A percentile compares a stretch with the other conserved stretches of the same genome.
These are phyloP conservation scores for Phlebiopsis flavidoalba DNA, from an alignment of 768 basidiomycete species.

Conservation along the genomic window DNA sequence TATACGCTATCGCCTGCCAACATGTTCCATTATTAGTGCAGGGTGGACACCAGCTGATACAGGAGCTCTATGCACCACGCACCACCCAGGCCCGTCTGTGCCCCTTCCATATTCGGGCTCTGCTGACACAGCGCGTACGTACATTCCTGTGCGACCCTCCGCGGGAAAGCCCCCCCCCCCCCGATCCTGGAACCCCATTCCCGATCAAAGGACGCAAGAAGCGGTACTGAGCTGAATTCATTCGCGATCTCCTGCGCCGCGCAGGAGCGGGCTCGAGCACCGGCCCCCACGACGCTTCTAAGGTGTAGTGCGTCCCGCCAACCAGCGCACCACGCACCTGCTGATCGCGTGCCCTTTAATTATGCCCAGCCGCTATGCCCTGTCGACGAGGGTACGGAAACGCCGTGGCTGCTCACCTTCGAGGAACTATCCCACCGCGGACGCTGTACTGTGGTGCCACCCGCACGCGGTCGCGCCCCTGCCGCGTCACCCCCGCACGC, in stretches of 20 bases:
- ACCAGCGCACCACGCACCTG: neutral
- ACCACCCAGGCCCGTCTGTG: constrained; percentile 58
- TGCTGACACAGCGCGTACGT: constrained; percentile 83
- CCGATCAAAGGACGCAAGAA: constrained; percentile 84
- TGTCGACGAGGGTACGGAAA: constrained; percentile 84
- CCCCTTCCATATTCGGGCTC: constrained; percentile 92
- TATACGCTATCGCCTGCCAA: constrained; percentile 23
- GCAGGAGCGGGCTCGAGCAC: constrained; percentile 68
- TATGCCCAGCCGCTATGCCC: constrained; percentile 58
- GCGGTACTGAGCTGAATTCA: constrained; percentile 75
- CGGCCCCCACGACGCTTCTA: constrained; percentile 44
- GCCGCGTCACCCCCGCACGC: constrained; percentile 55
- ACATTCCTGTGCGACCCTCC: constrained; percentile 80
- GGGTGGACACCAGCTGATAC: neutral
- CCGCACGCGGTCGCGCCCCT: constrained; percentile 69
- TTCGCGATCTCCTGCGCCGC: constrained; percentile 66
- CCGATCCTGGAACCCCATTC: constrained; percentile 76
- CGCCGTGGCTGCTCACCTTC: constrained; percentile 71
- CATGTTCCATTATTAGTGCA: too few relatives aligned
- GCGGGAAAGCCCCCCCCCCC: constrained; percentile 84
- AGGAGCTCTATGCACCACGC: neutral
- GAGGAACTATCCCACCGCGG: constrained; percentile 88
- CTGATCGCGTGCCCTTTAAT: too few relatives aligned
- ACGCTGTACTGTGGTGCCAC: constrained; percentile 70
- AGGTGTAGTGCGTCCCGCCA: constrained; percentile 44